Percentiles rank a stretch among this genome's conserved stretches.
phyloP scores from a whole-genome alignment of 139 green algal species.

The Monoraphidium neglectum region DNA sequence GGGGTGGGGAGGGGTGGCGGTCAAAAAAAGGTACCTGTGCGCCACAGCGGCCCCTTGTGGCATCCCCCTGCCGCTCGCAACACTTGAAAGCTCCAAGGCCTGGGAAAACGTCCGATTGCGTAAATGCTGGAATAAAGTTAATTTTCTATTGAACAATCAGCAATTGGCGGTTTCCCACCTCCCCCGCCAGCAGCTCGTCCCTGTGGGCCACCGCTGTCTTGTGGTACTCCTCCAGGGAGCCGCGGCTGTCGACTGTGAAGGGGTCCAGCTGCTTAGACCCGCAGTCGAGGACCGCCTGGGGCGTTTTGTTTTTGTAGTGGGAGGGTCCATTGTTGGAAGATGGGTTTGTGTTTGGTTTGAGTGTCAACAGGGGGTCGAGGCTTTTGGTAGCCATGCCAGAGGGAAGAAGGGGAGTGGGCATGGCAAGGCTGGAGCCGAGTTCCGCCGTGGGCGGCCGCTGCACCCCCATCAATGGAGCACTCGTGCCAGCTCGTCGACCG shows the following conservation, averaged over 20 bases:
- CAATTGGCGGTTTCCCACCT: conserved; percentile 26
- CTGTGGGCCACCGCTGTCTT: conserved; percentile 26
- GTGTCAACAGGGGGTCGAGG: too few species aligned
- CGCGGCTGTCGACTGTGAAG: conserved; percentile 63
- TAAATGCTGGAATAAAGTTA: background rate
- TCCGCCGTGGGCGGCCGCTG: too few species aligned
- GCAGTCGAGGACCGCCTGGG: conserved; percentile 54
- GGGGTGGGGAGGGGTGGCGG: background rate
- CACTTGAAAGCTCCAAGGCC: background rate
- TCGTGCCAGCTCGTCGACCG: too few species aligned
- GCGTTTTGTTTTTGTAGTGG: too few species aligned
- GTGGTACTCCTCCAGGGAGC: conserved; percentile 55
- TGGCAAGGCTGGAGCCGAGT: too few species aligned
- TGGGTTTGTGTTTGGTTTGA: too few species aligned
- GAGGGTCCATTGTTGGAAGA: too few species aligned
- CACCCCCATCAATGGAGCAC: too few species aligned
- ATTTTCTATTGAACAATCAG: background rate
- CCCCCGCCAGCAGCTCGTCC: conserved; percentile 42
- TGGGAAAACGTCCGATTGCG: background rate
- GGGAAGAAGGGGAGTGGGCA: too few species aligned
- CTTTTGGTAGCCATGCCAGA: too few species aligned
- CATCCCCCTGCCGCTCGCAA: too few species aligned
- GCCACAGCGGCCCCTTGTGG: background rate
- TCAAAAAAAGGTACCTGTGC: too few species aligned
- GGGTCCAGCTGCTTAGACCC: conserved; percentile 68